Conservation (phyloP, 352 stramenopile species). For the Globisporangium cystogenes region DNA sequence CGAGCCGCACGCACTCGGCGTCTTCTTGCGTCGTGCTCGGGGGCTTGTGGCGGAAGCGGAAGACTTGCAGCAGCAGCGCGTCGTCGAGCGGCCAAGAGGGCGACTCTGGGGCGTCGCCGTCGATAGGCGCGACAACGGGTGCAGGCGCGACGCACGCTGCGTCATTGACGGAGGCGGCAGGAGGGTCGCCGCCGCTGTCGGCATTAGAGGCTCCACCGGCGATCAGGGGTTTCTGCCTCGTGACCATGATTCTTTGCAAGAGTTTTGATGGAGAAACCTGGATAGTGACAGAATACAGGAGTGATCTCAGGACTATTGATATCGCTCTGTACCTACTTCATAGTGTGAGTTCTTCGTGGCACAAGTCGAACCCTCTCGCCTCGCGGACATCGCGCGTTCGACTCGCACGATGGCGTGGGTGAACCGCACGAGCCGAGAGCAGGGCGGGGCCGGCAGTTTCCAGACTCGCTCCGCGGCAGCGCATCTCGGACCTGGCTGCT, state of each 20-base stretch:
- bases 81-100: neutral
- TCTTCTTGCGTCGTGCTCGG: conserved; percentile 26
- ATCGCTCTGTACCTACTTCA: no score
- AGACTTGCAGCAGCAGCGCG: conserved; percentile 24
- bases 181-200: neutral
- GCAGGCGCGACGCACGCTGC: neutral
- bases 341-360: no score
- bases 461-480: conserved; percentile 17
- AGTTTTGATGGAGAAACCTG: no score
- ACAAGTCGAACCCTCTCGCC: no score
- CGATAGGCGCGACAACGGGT: neutral
- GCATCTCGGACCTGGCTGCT: conserved; percentile 51
- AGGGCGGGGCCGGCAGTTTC: conserved; percentile 28
- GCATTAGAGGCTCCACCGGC: neutral
- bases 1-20: conserved; percentile 16
- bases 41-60: conserved; percentile 38
- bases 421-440: conserved; percentile 55
- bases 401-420: conserved; percentile 56
- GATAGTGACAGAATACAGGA: no score
- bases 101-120: neutral
- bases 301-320: no score
- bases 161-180: neutral
- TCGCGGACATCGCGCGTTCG: no score
- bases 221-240: neutral
- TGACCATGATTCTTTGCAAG: no score